These are phyloP conservation scores for Ceratocystis lukuohia DNA, from an alignment of 2,329 filamentous ascomycete genomes.

Conservation along the genomic window DNA sequence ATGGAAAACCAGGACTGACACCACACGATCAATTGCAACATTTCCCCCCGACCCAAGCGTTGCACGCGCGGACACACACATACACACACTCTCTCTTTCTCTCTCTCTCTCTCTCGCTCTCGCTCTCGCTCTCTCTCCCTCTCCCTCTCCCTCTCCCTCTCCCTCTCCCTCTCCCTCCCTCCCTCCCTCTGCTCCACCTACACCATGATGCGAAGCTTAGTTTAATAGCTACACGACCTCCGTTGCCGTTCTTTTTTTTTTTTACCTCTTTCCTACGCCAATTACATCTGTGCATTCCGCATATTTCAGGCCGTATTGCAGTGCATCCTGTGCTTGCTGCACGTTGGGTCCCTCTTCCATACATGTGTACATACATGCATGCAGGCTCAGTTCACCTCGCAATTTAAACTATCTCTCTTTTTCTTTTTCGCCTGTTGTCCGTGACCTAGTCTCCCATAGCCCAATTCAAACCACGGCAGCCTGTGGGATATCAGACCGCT, in stretches of 20 bases:
- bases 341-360: neutral
- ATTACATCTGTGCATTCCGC: constrained; percentile 1
- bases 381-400: neutral
- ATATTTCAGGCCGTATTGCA: constrained; percentile 6
- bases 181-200: neutral
- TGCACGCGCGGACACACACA: too few species aligned
- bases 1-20: too few species aligned
- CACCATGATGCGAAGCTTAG: neutral
- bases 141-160: neutral
- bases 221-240: neutral
- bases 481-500: neutral
- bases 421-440: neutral
- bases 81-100: neutral
- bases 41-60: too few species aligned
- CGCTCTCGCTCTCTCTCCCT: too few species aligned
- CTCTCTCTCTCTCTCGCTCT: too few species aligned
- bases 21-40: too few species aligned
- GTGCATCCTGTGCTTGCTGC: neutral
- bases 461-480: too few species aligned
- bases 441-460: too few species aligned
- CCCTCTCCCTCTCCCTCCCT: neutral
- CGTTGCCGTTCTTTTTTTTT: neutral
- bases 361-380: neutral
- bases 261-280: neutral
- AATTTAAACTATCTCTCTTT: neutral